Percentiles rank a stretch among this genome's conserved stretches.
Conservation (phyloP, 1,139 yeast species). For the Suhomyces bribrorum region DNA sequence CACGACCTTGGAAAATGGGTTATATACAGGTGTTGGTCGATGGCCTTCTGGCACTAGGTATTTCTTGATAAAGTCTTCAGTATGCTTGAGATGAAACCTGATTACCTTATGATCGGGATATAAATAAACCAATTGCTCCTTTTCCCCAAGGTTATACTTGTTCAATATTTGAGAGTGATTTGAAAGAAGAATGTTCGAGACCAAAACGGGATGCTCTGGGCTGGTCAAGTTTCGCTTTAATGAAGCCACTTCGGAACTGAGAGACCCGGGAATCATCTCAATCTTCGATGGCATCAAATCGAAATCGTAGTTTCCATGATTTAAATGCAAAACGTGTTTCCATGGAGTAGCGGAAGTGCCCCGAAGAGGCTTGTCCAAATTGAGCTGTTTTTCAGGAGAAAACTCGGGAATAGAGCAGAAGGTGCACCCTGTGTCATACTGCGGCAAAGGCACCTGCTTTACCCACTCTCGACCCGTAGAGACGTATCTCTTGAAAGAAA, state of each 20-base stretch:
- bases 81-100: slow-evolving; percentile 31
- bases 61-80: slow-evolving; percentile 43
- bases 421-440: slow-evolving; percentile 62
- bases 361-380: slow-evolving; percentile 37
- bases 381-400: slow-evolving; percentile 45
- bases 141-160: neutral
- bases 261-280: slow-evolving; percentile 48
- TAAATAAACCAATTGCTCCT: slow-evolving; percentile 37
- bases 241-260: slow-evolving; percentile 35
- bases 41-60: slow-evolving; percentile 38
- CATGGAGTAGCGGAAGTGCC: slow-evolving; percentile 53
- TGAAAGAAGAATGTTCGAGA: slow-evolving; percentile 40
- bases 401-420: slow-evolving; percentile 50
- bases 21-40: slow-evolving; percentile 22
- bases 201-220: slow-evolving; percentile 52
- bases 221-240: slow-evolving; percentile 33
- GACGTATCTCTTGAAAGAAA: neutral
- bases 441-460: slow-evolving; percentile 50
- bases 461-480: neutral
- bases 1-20: slow-evolving; percentile 31
- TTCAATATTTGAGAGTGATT: slow-evolving; percentile 7
- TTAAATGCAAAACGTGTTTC: slow-evolving; percentile 58
- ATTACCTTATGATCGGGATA: slow-evolving; percentile 57
- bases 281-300: slow-evolving; percentile 59
- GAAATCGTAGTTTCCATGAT: slow-evolving; percentile 34